Evolutionary conservation across 2,329 filamentous ascomycete genomes (phyloP), one percentile per base, ranked within the genome.

Genomic region (Teratosphaeria gauchensis): DNA sequence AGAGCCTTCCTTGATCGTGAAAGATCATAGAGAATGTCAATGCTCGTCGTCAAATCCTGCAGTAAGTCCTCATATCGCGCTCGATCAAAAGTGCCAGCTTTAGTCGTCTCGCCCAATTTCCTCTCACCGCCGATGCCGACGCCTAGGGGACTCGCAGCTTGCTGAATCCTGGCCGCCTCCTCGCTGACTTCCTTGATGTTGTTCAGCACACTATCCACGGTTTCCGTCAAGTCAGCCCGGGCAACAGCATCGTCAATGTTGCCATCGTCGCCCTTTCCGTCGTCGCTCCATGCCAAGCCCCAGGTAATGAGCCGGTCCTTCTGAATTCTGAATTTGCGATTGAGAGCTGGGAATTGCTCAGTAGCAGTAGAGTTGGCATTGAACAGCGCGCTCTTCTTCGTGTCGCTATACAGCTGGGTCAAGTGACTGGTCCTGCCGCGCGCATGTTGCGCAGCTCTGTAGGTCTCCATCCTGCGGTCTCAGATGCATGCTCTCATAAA

Each of bases 241-340:
- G 82, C 83, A 19, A 86, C 74, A 56, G 86, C 86, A 70, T 87
- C 85, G 66, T 87, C 88, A 62, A 92, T 91, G 71, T 89, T 84
- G 66, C 84, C 82, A 60, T 85, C 80, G 68, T 86, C 81, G 16
- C 76, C 77, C 63, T 78, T 82, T 16, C 78, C 80, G 60, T 86
- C 84, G 70, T 91, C 88, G 58, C 85, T 88, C 89, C 89, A 92
- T 71, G 90, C 87, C 56, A 90, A 77, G 0, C 88, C 89, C 89
- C 89, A 92, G 61, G 84, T 87, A 59, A 89, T 84, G 53, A 92
- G 78, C 16, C 89, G 81, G 74, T 91, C 87, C 71, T 89, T 90
- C 67, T 92, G 89, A 64, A 91, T 90, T 63, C 87, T 83, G 63
- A 90, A 82, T 71, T 89, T 90, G 62, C 87, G 85, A 70, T 91